phyloP scores from a whole-genome alignment of 2,329 filamentous ascomycete species.

The Aaosphaeria arxii region DNA sequence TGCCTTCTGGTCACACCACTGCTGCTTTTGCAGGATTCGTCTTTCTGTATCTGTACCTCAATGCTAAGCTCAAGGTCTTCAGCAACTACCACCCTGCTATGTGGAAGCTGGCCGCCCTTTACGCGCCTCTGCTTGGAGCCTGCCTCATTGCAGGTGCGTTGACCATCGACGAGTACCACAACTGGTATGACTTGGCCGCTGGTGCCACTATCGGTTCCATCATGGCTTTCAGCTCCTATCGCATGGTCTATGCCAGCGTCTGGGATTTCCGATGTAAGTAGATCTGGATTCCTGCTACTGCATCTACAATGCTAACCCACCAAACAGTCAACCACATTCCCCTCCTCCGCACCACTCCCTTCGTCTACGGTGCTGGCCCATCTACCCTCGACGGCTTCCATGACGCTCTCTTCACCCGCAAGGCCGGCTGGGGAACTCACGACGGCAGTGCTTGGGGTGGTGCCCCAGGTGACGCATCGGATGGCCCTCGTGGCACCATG shows the following conservation, averaged over 20 bases:
- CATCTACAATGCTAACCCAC: too few species aligned
- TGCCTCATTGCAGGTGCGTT: constrained; percentile 66
- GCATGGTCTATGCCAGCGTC: constrained; percentile 65
- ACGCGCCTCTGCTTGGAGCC: constrained; percentile 65
- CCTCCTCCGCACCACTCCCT: constrained; percentile 57
- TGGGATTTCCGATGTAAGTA: constrained; percentile 62
- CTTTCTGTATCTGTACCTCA: constrained; percentile 70
- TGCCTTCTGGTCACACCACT: constrained; percentile 72
- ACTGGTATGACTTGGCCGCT: constrained; percentile 71
- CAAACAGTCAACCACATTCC: constrained; percentile 57
- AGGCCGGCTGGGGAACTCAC: constrained; percentile 57
- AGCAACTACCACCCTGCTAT: constrained; percentile 69
- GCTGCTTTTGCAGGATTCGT: constrained; percentile 71
- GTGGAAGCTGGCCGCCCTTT: constrained; percentile 68
- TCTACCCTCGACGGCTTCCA: constrained; percentile 46
- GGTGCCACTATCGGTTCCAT: constrained; percentile 64
- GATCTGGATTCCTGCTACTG: not conserved
- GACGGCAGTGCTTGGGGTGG: constrained; percentile 40
- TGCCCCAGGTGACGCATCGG: constrained; percentile 43
- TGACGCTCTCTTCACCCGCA: constrained; percentile 57
- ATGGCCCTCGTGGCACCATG: constrained; percentile 34
- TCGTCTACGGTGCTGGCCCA: constrained; percentile 47
- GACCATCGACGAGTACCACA: constrained; percentile 70
- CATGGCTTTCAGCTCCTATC: constrained; percentile 63
- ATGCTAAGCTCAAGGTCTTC: constrained; percentile 75